Percentiles rank a stretch among this genome's conserved stretches.
Conservation (phyloP, 1,284 basidiomycete species). For the Apiotrichum domesticum region DNA sequence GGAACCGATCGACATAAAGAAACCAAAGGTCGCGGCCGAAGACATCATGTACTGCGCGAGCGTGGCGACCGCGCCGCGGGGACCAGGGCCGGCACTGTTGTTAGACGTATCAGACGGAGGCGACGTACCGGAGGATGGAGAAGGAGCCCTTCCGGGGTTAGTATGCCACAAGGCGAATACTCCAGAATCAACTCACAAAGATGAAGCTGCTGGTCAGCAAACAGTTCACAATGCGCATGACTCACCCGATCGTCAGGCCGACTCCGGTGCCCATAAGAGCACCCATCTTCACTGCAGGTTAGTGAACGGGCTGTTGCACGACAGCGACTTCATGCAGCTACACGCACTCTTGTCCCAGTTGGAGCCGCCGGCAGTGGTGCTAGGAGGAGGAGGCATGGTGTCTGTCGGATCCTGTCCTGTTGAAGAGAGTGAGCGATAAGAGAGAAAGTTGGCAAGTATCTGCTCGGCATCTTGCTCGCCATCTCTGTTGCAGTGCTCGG, state of each 20-base stretch:
- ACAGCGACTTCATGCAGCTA: background rate
- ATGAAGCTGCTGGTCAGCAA: slow-evolving; percentile 56
- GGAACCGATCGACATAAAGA: slow-evolving; percentile 49
- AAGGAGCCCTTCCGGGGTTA: slow-evolving; percentile 47
- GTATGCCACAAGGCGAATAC: background rate
- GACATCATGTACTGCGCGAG: slow-evolving; percentile 87
- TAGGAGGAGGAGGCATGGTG: slow-evolving; percentile 43
- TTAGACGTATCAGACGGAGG: background rate
- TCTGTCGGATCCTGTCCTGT: background rate
- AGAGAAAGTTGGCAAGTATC: slow-evolving; percentile 33
- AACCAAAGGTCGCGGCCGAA: slow-evolving; percentile 47
- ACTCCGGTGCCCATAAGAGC: slow-evolving; percentile 83
- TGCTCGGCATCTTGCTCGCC: slow-evolving; percentile 57
- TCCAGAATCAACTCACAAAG: slow-evolving; percentile 53
- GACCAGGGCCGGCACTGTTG: slow-evolving; percentile 73
- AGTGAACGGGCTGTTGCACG: background rate
- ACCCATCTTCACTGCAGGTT: slow-evolving; percentile 65
- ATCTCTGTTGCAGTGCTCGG: no score
- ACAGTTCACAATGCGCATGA: background rate
- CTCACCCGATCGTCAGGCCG: slow-evolving; percentile 73
- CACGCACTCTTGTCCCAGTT: slow-evolving; percentile 43
- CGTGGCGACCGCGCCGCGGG: slow-evolving; percentile 75
- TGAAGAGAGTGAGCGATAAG: background rate
- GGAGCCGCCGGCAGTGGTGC: slow-evolving; percentile 35
- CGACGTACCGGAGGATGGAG: slow-evolving; percentile 68